Conservation (phyloP, 1,284 basidiomycete species). For the Rhodotorula glutinis region DNA sequence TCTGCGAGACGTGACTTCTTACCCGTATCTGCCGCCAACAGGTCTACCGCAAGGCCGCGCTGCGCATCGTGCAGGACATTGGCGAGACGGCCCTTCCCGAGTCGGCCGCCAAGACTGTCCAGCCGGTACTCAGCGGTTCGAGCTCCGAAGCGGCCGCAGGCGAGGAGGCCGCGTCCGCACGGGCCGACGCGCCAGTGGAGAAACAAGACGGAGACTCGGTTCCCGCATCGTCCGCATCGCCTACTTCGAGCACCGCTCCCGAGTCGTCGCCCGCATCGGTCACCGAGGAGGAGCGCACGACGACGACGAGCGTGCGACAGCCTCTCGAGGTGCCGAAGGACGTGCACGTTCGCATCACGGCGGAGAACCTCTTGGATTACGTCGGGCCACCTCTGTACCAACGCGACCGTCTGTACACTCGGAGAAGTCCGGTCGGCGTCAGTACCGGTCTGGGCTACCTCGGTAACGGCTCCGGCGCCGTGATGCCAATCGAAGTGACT, state of each 20-base stretch:
- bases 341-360: conserved; percentile 76
- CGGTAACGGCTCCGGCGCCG: conserved; percentile 90
- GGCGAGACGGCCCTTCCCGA: conserved; percentile 87
- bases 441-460: conserved; percentile 92
- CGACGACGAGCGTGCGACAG: conserved; percentile 47
- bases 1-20: not conserved
- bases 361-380: conserved; percentile 89
- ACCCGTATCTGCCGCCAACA: conserved; percentile 48
- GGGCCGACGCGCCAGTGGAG: conserved; percentile 18
- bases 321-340: conserved; percentile 77
- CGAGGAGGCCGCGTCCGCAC: conserved; percentile 3
- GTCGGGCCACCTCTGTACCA: conserved; percentile 94
- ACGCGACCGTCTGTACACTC: conserved; percentile 86
- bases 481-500: conserved; percentile 95
- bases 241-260: conserved; percentile 24
- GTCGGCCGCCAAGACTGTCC: conserved; percentile 49
- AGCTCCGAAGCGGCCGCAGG: not conserved
- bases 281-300: conserved; percentile 49
- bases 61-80: conserved; percentile 86
- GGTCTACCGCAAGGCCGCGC: conserved; percentile 96
- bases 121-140: conserved; percentile 13
- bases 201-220: conserved; percentile 36
- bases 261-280: conserved; percentile 45
- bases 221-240: conserved; percentile 16
- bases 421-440: conserved; percentile 81